Conservation (phyloP, 257 asterid genomes). For the Solanum tarapatanum region DNA sequence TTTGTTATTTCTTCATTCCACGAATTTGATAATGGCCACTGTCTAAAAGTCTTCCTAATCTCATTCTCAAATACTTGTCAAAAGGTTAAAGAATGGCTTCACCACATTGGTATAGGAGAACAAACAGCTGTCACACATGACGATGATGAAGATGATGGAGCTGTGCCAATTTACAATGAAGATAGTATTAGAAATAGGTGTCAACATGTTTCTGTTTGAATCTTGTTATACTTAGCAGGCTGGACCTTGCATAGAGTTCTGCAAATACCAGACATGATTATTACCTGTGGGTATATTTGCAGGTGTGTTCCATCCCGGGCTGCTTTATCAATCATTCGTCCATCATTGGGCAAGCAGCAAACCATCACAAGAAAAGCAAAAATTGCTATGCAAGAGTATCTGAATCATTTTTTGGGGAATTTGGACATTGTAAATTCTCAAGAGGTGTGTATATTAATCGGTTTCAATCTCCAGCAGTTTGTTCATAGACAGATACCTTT, state of each 20-base stretch:
- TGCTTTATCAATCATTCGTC: constrained; percentile 78
- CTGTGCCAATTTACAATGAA: constrained; percentile 47
- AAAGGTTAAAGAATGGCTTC: constrained; percentile 88
- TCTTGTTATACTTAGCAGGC: neutral
- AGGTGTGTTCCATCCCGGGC: constrained; percentile 82
- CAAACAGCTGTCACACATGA: constrained; percentile 60
- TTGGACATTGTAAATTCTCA: constrained; percentile 68
- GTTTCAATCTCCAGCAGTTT: neutral
- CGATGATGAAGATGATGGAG: constrained; percentile 84
- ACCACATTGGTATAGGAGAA: constrained; percentile 71
- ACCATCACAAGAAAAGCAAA: constrained; percentile 64
- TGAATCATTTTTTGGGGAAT: constrained; percentile 82
- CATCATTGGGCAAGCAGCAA: constrained; percentile 69
- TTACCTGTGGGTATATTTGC: constrained; percentile 12
- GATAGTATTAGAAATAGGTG: constrained; percentile 60
- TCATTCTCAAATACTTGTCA: neutral
- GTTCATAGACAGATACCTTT: neutral
- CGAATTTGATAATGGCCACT: neutral
- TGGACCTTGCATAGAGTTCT: neutral
- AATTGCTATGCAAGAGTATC: constrained; percentile 89
- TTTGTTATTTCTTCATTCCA: neutral
- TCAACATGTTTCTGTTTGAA: neutral
- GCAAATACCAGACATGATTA: neutral
- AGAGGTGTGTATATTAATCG: constrained; percentile 52
- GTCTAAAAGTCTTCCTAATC: neutral